Base-by-base conservation (phyloP, 768 basidiomycete genomes). In the Cystofilobasidium capitatum region DNA sequence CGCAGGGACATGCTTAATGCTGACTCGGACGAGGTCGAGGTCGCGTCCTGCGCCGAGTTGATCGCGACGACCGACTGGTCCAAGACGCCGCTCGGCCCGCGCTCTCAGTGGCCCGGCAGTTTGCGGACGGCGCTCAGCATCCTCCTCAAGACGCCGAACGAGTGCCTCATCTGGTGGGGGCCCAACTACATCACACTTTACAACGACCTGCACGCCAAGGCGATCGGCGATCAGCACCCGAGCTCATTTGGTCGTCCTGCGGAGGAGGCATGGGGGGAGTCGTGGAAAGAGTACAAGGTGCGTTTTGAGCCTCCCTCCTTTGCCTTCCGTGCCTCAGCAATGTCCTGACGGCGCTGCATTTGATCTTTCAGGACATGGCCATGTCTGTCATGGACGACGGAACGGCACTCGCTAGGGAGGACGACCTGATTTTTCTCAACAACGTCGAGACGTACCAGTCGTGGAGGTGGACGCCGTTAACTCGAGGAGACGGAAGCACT, bases 131-230 rank as follows among this genome's bases (percentile, higher is more conserved):
- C 65, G 13, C 26, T 66, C 26, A 59, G 57, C 22, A 66, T 66
- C 29, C 36, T 61, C 2, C 31, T 66, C 26, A 59, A 61, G 31
- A 66, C 65, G 20, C 65, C 65, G 8, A 66, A 66, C 47, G 65
- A 66, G 42, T 58, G 57, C 5, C 49, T 66, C 36, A 66, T 66
- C 58, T 66, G 55, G 63, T 64, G 63, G 63, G 63, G 63, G 5
- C 63, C 63, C 8, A 24, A 55, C 24, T 39, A 35, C n/a, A 49
- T 45, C 22, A 64, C 55, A 35, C 35, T 64, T 13, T 65, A 65
- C 51, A 66, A 54, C 51, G 47, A 61, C 49, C 40, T 44, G 2
- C 57, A 66, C 58, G 57, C 58, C 49, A 24, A 37, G 26, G 39
- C 58, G 24, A 54, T 66, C 26, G 65, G 42, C 16, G 1, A 12